A percentile compares a stretch with the other conserved stretches of the same genome.
phyloP scores from a whole-genome alignment of 768 basidiomycete genomes.

The Phylloporus rhodoxanthus region DNA sequence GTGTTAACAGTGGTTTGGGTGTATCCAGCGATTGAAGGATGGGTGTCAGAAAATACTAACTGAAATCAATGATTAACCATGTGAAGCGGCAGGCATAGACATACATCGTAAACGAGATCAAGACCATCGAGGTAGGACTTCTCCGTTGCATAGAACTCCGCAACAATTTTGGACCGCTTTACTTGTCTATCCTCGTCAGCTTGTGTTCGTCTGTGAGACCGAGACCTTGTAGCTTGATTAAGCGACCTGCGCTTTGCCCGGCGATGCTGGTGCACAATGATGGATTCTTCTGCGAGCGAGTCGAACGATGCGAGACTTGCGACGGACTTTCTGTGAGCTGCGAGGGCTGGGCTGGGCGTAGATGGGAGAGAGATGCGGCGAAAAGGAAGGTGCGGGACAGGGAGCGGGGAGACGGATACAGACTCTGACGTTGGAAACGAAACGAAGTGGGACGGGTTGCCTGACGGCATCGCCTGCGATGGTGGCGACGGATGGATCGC shows the following conservation, averaged over 20 bases:
- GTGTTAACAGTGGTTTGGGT: conserved; percentile 59
- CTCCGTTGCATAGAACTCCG: conserved; percentile 80
- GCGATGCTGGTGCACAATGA: conserved; percentile 23
- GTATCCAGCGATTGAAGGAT: conserved; percentile 72
- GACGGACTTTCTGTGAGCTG: conserved; percentile 52
- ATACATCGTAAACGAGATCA: conserved; percentile 74
- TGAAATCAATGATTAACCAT: conserved; percentile 1
- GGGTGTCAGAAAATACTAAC: conserved; percentile 77
- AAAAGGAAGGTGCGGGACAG: conserved; percentile 52
- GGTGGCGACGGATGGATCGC: conserved; percentile 7
- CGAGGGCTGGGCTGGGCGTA: conserved; percentile 38
- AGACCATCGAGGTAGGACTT: conserved; percentile 75
- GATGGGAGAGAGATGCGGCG: conserved; percentile 58
- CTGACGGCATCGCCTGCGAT: conserved; percentile 19
- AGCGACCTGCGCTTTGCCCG: conserved; percentile 33
- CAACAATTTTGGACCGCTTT: conserved; percentile 65
- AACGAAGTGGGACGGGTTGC: conserved; percentile 14
- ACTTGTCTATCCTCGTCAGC: conserved; percentile 43
- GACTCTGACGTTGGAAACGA: conserved; percentile 31
- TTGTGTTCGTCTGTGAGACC: conserved; percentile 31
- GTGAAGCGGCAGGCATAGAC: conserved; percentile 21
- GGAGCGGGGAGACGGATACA: conserved; percentile 22
- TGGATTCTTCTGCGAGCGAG: conserved; percentile 52
- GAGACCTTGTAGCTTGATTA: conserved; percentile 18
- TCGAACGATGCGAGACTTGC: conserved; percentile 71